Base-by-base conservation (phyloP, 202 grass and related monocot species). In the Zoysia matrella region DNA sequence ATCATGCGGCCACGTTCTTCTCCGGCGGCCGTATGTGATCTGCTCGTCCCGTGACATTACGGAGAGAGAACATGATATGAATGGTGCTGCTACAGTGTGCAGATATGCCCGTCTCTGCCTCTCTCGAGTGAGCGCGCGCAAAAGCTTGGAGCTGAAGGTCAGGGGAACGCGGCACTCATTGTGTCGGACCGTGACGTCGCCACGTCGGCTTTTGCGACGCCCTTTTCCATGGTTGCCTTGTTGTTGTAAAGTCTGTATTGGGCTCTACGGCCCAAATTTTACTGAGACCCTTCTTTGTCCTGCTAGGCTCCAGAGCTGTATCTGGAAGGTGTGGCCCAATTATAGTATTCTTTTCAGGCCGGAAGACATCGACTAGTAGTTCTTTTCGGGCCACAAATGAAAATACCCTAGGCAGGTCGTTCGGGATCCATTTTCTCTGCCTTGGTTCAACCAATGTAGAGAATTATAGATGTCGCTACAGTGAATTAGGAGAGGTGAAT, bases 61-160 rank as follows among this genome's bases (percentile, higher is more conserved):
- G 67, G 65, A 76, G 16, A 62, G 45, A 47, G 4, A 5, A 47
- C 72, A 76, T 69, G 78, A 69, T 82, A 46, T 13, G 65, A 43
- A 70, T 16, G 15, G 22, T 22, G 22, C 22, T 22, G 22, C 22
- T 22, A 22, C 22, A 22, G 22, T 22, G 22, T 22, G 22, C 61
- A 57, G 39, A 86, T 83, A 79, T 79, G 74, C 69, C 66, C 44
- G 15, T 76, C 43, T 72, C 42, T 82, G 22, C 22, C 22, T 22
- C 22, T 22, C 22, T 22, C 22, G 22, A 22, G 22, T 77, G 8
- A 68, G 74, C 74, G 81, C 75, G 64, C 80, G 79, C 88, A 90
- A 86, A 90, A 80, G 80, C 80, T 86, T 86, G 68, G 43, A 40
- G 63, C 52, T 73, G 71, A 87, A 91, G 81, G 46, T 82, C 72